Evolutionary conservation across 805 yeast genomes (phyloP), one percentile per base, ranked within the genome.

Genomic region (Suhomyces prunicola): DNA sequence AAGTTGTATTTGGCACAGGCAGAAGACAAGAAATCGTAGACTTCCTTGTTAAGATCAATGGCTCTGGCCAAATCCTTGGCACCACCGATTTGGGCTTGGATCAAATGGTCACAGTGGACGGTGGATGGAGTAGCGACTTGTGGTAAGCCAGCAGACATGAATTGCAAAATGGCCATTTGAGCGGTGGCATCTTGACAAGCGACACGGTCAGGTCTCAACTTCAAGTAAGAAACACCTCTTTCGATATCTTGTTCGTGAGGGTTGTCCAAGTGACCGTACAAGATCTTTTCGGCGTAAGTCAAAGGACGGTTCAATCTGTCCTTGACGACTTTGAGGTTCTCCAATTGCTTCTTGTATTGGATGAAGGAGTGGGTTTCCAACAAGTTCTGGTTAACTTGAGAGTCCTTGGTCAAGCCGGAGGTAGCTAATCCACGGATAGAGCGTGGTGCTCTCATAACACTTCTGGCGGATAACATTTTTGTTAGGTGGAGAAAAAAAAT

Each of bases 121-220:
- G 97, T 90, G 57, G 92, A 90, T 52, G 97, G 97, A 58, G 93
- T 93, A 53, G 96, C 96, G 50, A 92, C 96, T 68, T 84, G 82
- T 57, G 89, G 87, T 84, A 91, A 78, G 66, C 96, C 96, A 63
- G 96, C 96, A 56, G 96, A 88, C 96, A 91, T 91, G 74, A 92
- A 92, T 79, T 92, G 98, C 68, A 92, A 79, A 63, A 92, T 83
- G 53, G 97, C 97, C 98, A 92, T 92, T 80, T 92, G 98, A 54
- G 97, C 97, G 54, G 97, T 90, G 54, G 98, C 98, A 80, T 92
- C 98, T 80, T 92, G 98, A 88, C 96, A 91, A 48, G 97, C 97
- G 57, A 93, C 97, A 74, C 98, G 85, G 74, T 92, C 98, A 52
- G 98, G 98, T 77, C 96, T 87, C 70, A 93, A 82, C 77, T 93